Percentiles rank a stretch among this genome's conserved stretches.
phyloP scores from a whole-genome alignment of 1,284 basidiomycete genomes.

The Hemileia vastatrix region DNA sequence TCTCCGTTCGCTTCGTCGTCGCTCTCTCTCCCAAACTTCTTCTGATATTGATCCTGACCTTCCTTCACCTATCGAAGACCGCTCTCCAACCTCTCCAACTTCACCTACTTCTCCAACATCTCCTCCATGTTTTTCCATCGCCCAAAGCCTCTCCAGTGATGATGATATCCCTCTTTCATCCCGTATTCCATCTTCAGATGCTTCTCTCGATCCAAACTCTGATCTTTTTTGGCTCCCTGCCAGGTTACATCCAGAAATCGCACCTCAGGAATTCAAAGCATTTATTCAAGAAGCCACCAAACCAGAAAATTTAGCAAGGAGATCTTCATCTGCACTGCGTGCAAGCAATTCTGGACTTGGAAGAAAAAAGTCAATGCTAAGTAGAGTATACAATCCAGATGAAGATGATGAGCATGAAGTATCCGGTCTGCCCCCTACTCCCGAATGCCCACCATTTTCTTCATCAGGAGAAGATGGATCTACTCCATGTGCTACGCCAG shows the following conservation, averaged over 20 bases:
- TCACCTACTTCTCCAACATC: constrained; percentile 5
- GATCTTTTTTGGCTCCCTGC: constrained; percentile 96
- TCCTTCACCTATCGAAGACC: constrained; percentile 13
- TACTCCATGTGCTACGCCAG: constrained; percentile 25
- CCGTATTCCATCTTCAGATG: neutral
- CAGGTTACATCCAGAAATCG: constrained; percentile 89
- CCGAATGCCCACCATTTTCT: too few relatives aligned
- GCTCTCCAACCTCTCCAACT: neutral
- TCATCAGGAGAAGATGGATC: constrained; percentile 57
- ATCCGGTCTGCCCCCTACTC: too few relatives aligned
- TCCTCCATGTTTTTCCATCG: neutral
- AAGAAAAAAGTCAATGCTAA: constrained; percentile 79
- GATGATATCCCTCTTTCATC: neutral
- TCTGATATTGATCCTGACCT: constrained; percentile 30
- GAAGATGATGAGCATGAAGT: neutral
- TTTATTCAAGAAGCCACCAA: constrained; percentile 85
- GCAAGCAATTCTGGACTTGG: constrained; percentile 52
- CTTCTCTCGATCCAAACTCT: neutral
- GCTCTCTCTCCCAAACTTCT: constrained; percentile 29
- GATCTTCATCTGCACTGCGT: constrained; percentile 24
- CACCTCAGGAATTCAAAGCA: constrained; percentile 84
- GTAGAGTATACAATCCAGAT: constrained; percentile 66
- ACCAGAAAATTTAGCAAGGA: constrained; percentile 40
- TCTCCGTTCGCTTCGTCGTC: constrained; percentile 28
- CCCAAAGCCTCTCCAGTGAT: neutral